These are phyloP conservation scores for Teratosphaeria epicoccoides DNA, from an alignment of 2,329 filamentous ascomycete species.

Conservation along the genomic window DNA sequence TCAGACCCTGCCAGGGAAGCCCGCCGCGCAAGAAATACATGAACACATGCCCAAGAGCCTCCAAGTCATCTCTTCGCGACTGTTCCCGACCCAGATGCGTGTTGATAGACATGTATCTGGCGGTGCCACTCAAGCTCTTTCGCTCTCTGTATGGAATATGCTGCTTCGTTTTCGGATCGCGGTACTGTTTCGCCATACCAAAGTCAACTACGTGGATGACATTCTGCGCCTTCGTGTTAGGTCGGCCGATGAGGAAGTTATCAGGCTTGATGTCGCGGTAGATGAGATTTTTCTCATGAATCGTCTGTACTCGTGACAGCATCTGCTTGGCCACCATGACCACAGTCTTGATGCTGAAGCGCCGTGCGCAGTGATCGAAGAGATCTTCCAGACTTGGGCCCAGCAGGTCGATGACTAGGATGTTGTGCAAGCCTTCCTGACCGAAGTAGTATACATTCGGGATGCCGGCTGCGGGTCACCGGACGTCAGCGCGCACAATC, in stretches of 20 bases:
- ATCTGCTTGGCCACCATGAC: constrained; percentile 99
- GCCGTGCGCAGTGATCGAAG: constrained; percentile 91
- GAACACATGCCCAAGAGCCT: constrained; percentile 65
- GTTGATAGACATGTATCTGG: constrained; percentile 99
- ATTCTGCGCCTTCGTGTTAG: constrained; percentile 86
- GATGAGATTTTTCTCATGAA: constrained; percentile 98
- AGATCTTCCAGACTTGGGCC: constrained; percentile 92
- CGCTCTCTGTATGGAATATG: constrained; percentile 96
- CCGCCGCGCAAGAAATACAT: constrained; percentile 59
- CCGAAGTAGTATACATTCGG: constrained; percentile 99
- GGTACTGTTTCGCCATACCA: constrained; percentile 98
- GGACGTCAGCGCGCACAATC: neutral
- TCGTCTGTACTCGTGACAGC: constrained; percentile 85
- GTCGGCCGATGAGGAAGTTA: constrained; percentile 94
- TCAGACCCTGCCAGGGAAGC: constrained; percentile 55
- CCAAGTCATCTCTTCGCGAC: constrained; percentile 87
- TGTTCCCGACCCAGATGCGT: constrained; percentile 95
- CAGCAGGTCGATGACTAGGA: constrained; percentile 92
- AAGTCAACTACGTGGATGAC: constrained; percentile 99
- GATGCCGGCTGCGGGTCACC: constrained; percentile 62
- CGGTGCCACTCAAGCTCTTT: constrained; percentile 92
- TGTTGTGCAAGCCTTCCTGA: constrained; percentile 96
- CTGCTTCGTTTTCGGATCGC: constrained; percentile 97
- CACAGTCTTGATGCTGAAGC: constrained; percentile 94
- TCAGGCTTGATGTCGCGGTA: constrained; percentile 99